Percentiles rank a stretch among this genome's conserved stretches.
These are phyloP conservation scores for Haematococcus sp. DNA, from an alignment of 139 green algal genomes.

Conservation along the genomic window DNA sequence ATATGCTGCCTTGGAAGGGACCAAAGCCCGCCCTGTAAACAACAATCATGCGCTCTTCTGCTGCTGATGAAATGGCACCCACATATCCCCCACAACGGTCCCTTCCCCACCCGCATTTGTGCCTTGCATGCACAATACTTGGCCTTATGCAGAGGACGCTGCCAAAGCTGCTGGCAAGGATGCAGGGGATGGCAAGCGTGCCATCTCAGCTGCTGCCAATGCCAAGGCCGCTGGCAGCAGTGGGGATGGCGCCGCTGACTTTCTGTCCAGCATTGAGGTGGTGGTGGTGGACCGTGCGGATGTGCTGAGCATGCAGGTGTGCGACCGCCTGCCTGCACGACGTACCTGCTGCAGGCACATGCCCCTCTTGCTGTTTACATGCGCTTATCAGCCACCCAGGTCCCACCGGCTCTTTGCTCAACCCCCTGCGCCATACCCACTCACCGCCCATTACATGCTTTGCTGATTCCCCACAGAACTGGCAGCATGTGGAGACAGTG, in stretches of 20 bases:
- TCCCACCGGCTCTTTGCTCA: neutral
- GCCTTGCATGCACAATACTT: too few relatives aligned
- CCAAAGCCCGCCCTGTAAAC: too few relatives aligned
- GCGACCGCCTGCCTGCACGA: too few relatives aligned
- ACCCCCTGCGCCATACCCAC: neutral
- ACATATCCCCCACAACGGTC: too few relatives aligned
- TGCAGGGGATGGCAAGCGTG: neutral
- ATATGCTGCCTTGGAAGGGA: too few relatives aligned
- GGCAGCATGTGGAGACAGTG: conserved; percentile 71
- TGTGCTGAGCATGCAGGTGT: conserved; percentile 92
- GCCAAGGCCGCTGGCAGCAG: conserved; percentile 5
- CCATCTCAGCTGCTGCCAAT: neutral
- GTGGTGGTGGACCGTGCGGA: conserved; percentile 82
- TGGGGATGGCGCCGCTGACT: conserved; percentile 59
- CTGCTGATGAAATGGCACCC: too few relatives aligned
- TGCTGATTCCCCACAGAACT: conserved; percentile 36
- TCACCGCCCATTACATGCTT: too few relatives aligned
- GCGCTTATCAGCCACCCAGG: too few relatives aligned
- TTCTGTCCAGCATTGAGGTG: conserved; percentile 91
- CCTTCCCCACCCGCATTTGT: too few relatives aligned
- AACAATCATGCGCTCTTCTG: too few relatives aligned
- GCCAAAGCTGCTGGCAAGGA: conserved; percentile 5
- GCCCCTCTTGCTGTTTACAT: too few relatives aligned
- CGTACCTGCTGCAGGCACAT: too few relatives aligned
- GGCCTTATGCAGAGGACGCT: conserved; percentile 28